phyloP scores from a whole-genome alignment of 371 early-diverging fungal species.

The Catenaria anguillulae region DNA sequence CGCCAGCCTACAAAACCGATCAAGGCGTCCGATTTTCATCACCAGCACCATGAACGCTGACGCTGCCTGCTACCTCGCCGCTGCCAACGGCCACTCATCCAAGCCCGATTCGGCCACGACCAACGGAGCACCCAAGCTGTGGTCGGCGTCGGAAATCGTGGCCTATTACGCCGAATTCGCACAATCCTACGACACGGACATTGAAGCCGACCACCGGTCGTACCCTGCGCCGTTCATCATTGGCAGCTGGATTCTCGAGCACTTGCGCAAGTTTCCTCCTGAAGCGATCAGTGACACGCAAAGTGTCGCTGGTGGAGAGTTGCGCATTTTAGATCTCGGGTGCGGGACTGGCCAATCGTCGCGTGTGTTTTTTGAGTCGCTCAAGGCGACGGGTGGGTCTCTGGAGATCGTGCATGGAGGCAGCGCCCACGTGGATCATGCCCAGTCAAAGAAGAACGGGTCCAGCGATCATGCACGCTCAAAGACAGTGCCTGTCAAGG shows the following conservation, averaged over 20 bases:
- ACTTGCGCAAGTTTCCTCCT: neutral
- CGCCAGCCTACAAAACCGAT: too few species aligned
- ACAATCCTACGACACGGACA: slow-evolving; percentile 20
- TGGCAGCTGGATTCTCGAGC: slow-evolving; percentile 16
- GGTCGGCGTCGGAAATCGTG: slow-evolving; percentile 15
- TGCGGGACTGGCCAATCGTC: slow-evolving; percentile 24
- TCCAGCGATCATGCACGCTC: too few species aligned
- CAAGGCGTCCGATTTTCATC: too few species aligned
- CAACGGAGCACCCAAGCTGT: too few species aligned
- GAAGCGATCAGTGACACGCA: neutral
- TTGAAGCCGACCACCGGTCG: slow-evolving; percentile 9
- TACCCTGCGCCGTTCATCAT: slow-evolving; percentile 22
- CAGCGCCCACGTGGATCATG: too few species aligned
- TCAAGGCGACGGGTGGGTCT: neutral
- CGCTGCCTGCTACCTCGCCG: too few species aligned
- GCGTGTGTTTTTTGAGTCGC: neutral
- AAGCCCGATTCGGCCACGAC: too few species aligned
- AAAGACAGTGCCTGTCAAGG: slow-evolving; percentile 6
- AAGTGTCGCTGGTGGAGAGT: neutral
- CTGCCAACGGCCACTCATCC: too few species aligned
- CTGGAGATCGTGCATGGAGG: too few species aligned
- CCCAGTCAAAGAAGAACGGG: too few species aligned
- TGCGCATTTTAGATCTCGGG: slow-evolving; percentile 18
- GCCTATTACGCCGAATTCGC: slow-evolving; percentile 18
- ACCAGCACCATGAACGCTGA: too few species aligned